Base-by-base conservation (phyloP, 176 grass and related monocot species). In the Musa itinerans region DNA sequence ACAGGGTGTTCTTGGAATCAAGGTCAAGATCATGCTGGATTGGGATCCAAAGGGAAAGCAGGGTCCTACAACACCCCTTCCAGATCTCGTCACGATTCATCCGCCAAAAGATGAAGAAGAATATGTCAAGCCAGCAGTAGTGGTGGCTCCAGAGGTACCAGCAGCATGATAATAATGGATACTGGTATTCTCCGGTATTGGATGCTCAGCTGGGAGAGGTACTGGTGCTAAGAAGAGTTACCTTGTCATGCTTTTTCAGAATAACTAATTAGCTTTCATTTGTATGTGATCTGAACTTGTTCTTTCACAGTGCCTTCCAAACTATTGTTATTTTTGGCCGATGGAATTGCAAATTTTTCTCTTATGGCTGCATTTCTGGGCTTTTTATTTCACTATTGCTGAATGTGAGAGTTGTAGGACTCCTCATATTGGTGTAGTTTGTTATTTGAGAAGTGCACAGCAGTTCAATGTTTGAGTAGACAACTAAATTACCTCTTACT, bases 21-120 rank as follows among this genome's bases (percentile, higher is more conserved):
- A 43, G 34, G 34, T 43, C 34, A 43, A 43, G 34, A 57, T 57
- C 6, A 57, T 57, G 55, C 1, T 57, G 55, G 55, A 57, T 57
- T 57, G 55, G 55, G 55, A 57, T 57, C 55, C 55, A 57, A 57
- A 57, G 55, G 55, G 55, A 57, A 57, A 57, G 55, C 55, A 57
- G 17, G 55, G 55, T 57, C 55, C 55, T 17, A 57, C 55, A 17
- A 57, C 55, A 1, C 55, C 55, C 6, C 55, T 57, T 57, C 55
- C 55, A 57, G 55, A 57, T 16, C 55, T 57, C 15, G 55, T 57
- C 55, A 57, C 55, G 12, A 57, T 57, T 57, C 55, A 57, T 57
- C 11, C 55, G 15, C 55, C 55, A 16, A 57, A 57, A 16, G 55
- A 57, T 57, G 55, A 57, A 57, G 55, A 57, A 57, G 55, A 57